Evolutionary conservation across 2,329 filamentous ascomycete species (phyloP).

Genomic region (Xylariaceae sp.): DNA sequence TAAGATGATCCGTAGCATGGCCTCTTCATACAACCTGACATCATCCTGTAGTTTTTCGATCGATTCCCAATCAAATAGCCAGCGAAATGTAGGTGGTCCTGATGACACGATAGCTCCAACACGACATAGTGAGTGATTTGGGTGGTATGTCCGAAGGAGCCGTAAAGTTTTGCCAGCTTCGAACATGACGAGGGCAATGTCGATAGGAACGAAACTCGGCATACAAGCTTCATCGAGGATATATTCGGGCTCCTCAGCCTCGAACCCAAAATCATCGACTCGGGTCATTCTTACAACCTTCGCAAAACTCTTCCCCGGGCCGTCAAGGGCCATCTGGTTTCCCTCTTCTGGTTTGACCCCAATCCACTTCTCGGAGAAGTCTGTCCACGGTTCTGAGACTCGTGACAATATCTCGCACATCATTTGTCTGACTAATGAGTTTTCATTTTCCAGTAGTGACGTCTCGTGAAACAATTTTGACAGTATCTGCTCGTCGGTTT

Average conservation of each 20-base stretch:
- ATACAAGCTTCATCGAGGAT: constrained; percentile 61
- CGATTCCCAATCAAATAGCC: constrained; percentile 69
- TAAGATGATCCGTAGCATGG: constrained; percentile 29
- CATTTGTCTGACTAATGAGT: constrained; percentile 57
- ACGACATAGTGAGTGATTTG: constrained; percentile 63
- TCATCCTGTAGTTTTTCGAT: constrained; percentile 61
- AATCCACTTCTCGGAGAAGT: constrained; percentile 69
- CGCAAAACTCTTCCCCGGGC: constrained; percentile 55
- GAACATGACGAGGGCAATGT: constrained; percentile 69
- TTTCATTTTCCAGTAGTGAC: constrained; percentile 60
- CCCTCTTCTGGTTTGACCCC: constrained; percentile 60
- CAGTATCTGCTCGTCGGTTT: constrained; percentile 57
- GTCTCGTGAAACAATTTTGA: constrained; percentile 59
- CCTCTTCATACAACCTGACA: constrained; percentile 50
- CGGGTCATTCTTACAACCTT: constrained; percentile 52
- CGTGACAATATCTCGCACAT: constrained; percentile 63
- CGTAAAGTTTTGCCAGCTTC: constrained; percentile 75
- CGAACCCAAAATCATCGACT: constrained; percentile 56
- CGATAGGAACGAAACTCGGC: constrained; percentile 66
- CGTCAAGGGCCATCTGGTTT: constrained; percentile 48
- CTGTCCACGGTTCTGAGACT: constrained; percentile 63
- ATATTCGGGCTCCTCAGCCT: constrained; percentile 57
- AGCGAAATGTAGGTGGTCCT: constrained; percentile 56
- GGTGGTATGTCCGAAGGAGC: constrained; percentile 66
- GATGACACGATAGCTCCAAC: constrained; percentile 43